Percentiles rank a stretch among this genome's conserved stretches.
Evolutionary conservation across 768 basidiomycete species (phyloP).

Genomic region (Ramaria rubella): DNA sequence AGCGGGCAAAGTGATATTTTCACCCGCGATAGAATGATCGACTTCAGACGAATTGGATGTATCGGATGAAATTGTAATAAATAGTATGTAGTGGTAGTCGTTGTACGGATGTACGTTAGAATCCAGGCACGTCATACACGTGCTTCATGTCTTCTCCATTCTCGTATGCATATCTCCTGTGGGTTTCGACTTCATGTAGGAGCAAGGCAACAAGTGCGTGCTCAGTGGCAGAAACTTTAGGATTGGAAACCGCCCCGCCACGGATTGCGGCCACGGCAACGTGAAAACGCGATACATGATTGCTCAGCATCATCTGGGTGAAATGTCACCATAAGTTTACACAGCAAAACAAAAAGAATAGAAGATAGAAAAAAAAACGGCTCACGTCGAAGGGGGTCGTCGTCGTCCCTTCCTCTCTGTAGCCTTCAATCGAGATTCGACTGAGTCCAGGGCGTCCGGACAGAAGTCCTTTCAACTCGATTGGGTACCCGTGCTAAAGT

Average conservation of each 20-base stretch:
- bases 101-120: background rate
- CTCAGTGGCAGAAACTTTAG: constrained; percentile 47
- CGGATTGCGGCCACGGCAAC: constrained; percentile 57
- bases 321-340: background rate
- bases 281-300: constrained; percentile 60
- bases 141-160: constrained; percentile 45
- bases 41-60: background rate
- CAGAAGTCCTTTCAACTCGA: constrained; percentile 61
- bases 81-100: background rate
- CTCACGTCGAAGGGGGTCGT: constrained; percentile 75
- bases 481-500: constrained; percentile 58
- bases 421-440: constrained; percentile 54
- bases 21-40: too few species aligned
- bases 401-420: constrained; percentile 67
- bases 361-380: constrained; percentile 12
- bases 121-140: background rate
- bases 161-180: constrained; percentile 52
- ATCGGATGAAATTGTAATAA: background rate
- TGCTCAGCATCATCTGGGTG: constrained; percentile 67
- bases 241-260: constrained; percentile 45
- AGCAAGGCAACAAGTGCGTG: constrained; percentile 52
- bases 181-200: constrained; percentile 54
- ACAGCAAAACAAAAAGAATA: background rate
- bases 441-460: constrained; percentile 47
- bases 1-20: background rate